Percentiles rank a stretch among this genome's conserved stretches.
phyloP scores from a whole-genome alignment of 192 early-diverging fungal genomes.

The Entomortierella lignicola region DNA sequence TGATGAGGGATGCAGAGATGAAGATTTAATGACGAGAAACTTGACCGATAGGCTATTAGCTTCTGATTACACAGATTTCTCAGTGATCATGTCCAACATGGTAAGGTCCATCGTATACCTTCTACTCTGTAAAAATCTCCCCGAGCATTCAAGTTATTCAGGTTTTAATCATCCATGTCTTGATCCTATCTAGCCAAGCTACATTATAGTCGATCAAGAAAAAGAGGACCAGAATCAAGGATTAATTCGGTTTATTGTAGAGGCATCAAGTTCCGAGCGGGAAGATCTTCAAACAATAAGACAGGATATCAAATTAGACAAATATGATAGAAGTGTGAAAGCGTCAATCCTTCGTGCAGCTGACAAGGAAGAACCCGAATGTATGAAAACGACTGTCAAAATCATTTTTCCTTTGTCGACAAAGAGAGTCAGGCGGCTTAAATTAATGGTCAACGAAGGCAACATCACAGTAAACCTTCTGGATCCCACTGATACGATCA shows the following conservation, averaged over 20 bases:
- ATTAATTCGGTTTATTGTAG: not conserved
- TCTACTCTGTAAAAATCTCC: too few relatives aligned
- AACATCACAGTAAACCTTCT: slow-evolving; percentile 6
- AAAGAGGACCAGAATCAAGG: not conserved
- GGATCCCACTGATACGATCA: not conserved
- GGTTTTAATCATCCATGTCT: not conserved
- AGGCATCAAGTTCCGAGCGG: not conserved
- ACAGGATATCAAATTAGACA: not conserved
- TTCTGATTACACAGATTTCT: not conserved
- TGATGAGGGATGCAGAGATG: not conserved
- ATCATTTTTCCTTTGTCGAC: slow-evolving; percentile 2
- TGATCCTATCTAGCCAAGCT: slow-evolving; percentile 2
- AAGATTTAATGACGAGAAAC: too few relatives aligned
- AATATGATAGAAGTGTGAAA: not conserved
- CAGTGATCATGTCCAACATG: not conserved
- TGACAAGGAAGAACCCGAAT: not conserved
- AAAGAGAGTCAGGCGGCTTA: not conserved
- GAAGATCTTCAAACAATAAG: not conserved
- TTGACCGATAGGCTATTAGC: not conserved
- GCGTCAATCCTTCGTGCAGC: not conserved
- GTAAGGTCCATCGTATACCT: too few relatives aligned
- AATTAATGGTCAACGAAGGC: slow-evolving; percentile 1
- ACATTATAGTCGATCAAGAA: slow-evolving; percentile 11
- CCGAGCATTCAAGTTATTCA: too few relatives aligned
- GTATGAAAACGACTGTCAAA: not conserved